Evolutionary conservation across 768 basidiomycete species (phyloP).

Genomic region (Pleurotus tuoliensis): DNA sequence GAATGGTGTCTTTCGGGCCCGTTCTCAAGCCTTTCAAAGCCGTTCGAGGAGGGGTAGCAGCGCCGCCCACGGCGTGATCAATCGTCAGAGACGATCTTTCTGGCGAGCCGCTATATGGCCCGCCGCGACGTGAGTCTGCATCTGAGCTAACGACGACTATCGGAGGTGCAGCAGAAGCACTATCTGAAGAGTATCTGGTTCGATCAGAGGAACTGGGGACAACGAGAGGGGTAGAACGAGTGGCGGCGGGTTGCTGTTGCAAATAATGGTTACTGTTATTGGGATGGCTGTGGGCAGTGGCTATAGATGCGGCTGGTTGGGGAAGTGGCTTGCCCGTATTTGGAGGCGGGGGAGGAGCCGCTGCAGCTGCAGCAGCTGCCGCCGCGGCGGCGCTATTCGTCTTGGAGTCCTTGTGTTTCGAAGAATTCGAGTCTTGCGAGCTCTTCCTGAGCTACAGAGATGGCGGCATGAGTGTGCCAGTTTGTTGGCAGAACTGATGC

Average conservation of each 20-base stretch:
- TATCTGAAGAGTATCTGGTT: slow-evolving; percentile 43
- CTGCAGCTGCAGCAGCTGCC: slow-evolving; percentile 31
- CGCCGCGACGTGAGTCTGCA: slow-evolving; percentile 37
- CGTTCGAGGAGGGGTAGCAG: slow-evolving; percentile 62
- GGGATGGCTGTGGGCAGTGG: slow-evolving; percentile 8
- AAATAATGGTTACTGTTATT: slow-evolving; percentile 31
- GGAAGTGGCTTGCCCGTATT: slow-evolving; percentile 67
- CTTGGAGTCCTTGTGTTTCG: slow-evolving; percentile 65
- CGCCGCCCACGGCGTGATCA: slow-evolving; percentile 39
- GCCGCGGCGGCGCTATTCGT: slow-evolving; percentile 28
- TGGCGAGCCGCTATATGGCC: slow-evolving; percentile 36
- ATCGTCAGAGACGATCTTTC: slow-evolving; percentile 45
- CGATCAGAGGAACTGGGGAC: slow-evolving; percentile 50
- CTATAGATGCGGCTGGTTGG: slow-evolving; percentile 37
- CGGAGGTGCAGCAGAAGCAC: slow-evolving; percentile 59
- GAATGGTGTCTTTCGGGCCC: slow-evolving; percentile 93
- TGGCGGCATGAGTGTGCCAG: slow-evolving; percentile 8
- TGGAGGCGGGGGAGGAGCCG: slow-evolving; percentile 58
- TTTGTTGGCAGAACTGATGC: slow-evolving; percentile 12
- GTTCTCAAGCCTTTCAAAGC: slow-evolving; percentile 73
- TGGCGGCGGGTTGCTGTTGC: slow-evolving; percentile 36
- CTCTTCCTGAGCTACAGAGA: slow-evolving; percentile 59
- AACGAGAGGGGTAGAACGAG: slow-evolving; percentile 37
- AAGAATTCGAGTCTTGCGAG: slow-evolving; percentile 58
- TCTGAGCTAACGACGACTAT: slow-evolving; percentile 87